Percentiles rank a stretch among this genome's conserved stretches.
These are phyloP conservation scores for Magnaporthales sp. DNA, from an alignment of 2,329 filamentous ascomycete species.

Conservation along the genomic window DNA sequence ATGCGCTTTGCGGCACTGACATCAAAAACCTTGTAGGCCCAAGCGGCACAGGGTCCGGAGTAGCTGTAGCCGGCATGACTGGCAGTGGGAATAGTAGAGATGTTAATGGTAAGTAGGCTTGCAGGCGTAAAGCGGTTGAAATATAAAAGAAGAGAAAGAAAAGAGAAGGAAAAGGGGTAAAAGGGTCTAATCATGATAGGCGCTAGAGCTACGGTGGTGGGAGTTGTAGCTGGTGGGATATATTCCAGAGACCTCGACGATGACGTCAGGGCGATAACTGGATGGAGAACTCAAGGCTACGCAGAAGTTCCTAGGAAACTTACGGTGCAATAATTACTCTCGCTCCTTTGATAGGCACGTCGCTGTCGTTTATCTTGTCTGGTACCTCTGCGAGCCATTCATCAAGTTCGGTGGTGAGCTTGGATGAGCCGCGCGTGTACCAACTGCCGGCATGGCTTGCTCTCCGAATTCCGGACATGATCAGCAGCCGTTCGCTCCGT, in stretches of 20 bases:
- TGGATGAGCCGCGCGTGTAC: slow-evolving; percentile 58
- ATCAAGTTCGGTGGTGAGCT: slow-evolving; percentile 64
- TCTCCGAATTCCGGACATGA: slow-evolving; percentile 24
- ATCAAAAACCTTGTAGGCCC: slow-evolving; percentile 87
- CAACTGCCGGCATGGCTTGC: slow-evolving; percentile 80
- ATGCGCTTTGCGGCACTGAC: slow-evolving; percentile 75
- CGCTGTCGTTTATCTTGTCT: slow-evolving; percentile 46
- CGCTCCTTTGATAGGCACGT: slow-evolving; percentile 63
- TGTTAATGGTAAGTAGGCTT: background rate
- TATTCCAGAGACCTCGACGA: background rate
- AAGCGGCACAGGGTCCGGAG: slow-evolving; percentile 86
- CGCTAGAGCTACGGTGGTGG: too few species aligned
- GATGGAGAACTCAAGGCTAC: background rate
- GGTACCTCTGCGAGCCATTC: slow-evolving; percentile 67
- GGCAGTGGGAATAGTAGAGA: background rate
- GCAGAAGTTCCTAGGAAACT: slow-evolving; percentile 25
- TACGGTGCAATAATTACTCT: slow-evolving; percentile 90
- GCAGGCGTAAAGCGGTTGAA: background rate
- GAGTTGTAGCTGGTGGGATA: background rate
- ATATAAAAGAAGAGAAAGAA: background rate
- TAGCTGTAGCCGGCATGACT: slow-evolving; percentile 93
- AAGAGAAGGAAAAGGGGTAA: too few species aligned
- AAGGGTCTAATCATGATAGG: background rate
- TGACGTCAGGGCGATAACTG: slow-evolving; percentile 3
- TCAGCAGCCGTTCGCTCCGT: slow-evolving; percentile 5